Evolutionary conservation across 2,329 filamentous ascomycete genomes (phyloP).

Genomic region (Mycogone perniciosa): DNA sequence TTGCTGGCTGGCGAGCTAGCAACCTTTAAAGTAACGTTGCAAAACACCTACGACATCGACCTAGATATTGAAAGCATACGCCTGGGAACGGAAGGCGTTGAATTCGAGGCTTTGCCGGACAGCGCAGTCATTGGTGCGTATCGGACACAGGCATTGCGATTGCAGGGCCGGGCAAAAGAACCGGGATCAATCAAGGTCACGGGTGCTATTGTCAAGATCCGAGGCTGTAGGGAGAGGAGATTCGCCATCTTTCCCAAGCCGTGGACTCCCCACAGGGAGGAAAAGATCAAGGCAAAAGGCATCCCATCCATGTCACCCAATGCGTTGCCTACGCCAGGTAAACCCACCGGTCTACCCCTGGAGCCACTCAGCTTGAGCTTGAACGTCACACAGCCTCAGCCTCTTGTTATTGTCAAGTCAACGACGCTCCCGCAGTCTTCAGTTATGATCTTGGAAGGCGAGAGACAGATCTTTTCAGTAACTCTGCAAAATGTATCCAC

Average conservation of each 20-base stretch:
- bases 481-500: constrained; percentile 73
- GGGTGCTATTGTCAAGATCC: constrained; percentile 73
- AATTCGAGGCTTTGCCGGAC: constrained; percentile 61
- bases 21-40: constrained; percentile 74
- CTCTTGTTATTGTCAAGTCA: constrained; percentile 66
- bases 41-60: constrained; percentile 93
- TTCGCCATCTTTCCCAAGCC: constrained; percentile 78
- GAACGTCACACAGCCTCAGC: constrained; percentile 74
- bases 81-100: constrained; percentile 66
- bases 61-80: constrained; percentile 78
- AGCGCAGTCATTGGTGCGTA: constrained; percentile 71
- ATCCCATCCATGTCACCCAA: constrained; percentile 50
- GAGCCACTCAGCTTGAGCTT: constrained; percentile 52
- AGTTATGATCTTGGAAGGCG: constrained; percentile 89
- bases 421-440: constrained; percentile 77
- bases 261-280: constrained; percentile 64
- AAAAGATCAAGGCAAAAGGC: constrained; percentile 73
- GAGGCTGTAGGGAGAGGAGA: constrained; percentile 71
- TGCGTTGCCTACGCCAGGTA: constrained; percentile 30
- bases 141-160: constrained; percentile 68
- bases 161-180: constrained; percentile 61
- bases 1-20: constrained; percentile 74
- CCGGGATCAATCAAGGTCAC: constrained; percentile 66
- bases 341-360: constrained; percentile 34
- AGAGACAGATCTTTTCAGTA: constrained; percentile 69